phyloP scores from a whole-genome alignment of 257 asterid genomes.

The Eucommia ulmoides region DNA sequence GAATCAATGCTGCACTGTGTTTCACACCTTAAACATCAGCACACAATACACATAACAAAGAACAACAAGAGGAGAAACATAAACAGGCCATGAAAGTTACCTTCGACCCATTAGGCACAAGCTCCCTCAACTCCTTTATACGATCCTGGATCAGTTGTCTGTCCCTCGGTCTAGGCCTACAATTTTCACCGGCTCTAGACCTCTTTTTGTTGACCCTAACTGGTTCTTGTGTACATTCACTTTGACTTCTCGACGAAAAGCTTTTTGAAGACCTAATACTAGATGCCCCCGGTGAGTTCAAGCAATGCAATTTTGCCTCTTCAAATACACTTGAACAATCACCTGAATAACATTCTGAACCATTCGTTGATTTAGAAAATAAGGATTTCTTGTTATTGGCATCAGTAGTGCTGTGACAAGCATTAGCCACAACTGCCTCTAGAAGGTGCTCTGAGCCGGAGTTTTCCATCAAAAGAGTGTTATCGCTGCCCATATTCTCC shows the following conservation, averaged over 20 bases:
- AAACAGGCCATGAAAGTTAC: slow-evolving; percentile 21
- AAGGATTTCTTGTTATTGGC: slow-evolving; percentile 30
- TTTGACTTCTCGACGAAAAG: slow-evolving; percentile 56
- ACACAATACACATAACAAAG: slow-evolving; percentile 2
- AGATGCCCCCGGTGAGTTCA: slow-evolving; percentile 51
- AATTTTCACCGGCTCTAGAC: slow-evolving; percentile 86
- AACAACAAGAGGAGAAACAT: slow-evolving; percentile 5
- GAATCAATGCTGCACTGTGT: slow-evolving; percentile 96
- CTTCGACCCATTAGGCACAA: slow-evolving; percentile 87
- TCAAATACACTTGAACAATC: slow-evolving; percentile 13
- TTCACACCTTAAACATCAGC: slow-evolving; percentile 33
- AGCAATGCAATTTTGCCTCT: slow-evolving; percentile 42
- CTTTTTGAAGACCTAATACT: slow-evolving; percentile 43
- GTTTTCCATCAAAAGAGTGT: slow-evolving; percentile 44
- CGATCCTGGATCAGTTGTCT: slow-evolving; percentile 98
- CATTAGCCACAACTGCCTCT: slow-evolving; percentile 85
- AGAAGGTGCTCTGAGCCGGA: slow-evolving; percentile 56
- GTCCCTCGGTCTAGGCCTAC: slow-evolving; percentile 97
- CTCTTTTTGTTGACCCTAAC: slow-evolving; percentile 55
- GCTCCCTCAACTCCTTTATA: slow-evolving; percentile 85
- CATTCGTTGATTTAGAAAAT: slow-evolving; percentile 30
- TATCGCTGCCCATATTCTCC: slow-evolving; percentile 36
- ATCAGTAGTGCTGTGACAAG: slow-evolving; percentile 27
- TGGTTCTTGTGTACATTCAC: slow-evolving; percentile 57
- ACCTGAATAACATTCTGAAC: slow-evolving; percentile 65